Percentiles rank a stretch among this genome's conserved stretches.
These are phyloP conservation scores for Cicer judaicum DNA, from an alignment of 306 rosid species.

Conservation along the genomic window DNA sequence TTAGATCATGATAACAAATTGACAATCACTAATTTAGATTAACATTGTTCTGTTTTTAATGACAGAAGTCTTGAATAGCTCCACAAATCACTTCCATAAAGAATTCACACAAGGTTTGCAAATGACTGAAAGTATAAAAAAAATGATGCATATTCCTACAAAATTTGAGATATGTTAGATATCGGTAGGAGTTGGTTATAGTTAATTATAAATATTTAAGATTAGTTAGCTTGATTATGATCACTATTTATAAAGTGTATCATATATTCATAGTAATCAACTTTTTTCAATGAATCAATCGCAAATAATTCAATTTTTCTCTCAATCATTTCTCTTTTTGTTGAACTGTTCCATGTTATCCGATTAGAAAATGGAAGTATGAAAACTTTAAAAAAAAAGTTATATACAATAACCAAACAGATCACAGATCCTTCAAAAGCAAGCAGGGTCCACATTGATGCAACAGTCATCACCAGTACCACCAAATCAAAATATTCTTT, in stretches of 20 bases:
- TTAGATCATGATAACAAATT: neutral
- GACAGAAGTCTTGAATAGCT: neutral
- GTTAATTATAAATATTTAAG: too few relatives aligned
- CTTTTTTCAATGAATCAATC: too few relatives aligned
- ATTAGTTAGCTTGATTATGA: too few relatives aligned
- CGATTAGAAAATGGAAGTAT: neutral
- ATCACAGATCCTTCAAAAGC: conserved; percentile 22
- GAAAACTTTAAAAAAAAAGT: neutral
- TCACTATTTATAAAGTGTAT: too few relatives aligned
- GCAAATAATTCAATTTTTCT: too few relatives aligned
- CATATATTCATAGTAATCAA: too few relatives aligned
- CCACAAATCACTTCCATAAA: conserved; percentile 16
- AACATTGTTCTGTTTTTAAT: conserved; percentile 8
- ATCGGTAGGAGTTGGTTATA: too few relatives aligned
- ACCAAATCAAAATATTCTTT: conserved; percentile 13
- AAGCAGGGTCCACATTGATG: conserved; percentile 29
- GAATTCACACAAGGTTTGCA: conserved; percentile 23
- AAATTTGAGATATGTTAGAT: neutral
- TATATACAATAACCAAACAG: conserved; percentile 12
- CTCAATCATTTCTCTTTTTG: too few relatives aligned
- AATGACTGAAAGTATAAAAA: conserved; percentile 4
- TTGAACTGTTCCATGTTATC: neutral
- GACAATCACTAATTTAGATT: neutral
- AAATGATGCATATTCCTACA: conserved; percentile 9
- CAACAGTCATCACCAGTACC: conserved; percentile 8